A percentile compares a stretch with the other conserved stretches of the same genome.
phyloP scores from a whole-genome alignment of 805 yeast species.

The Candida boleticola region DNA sequence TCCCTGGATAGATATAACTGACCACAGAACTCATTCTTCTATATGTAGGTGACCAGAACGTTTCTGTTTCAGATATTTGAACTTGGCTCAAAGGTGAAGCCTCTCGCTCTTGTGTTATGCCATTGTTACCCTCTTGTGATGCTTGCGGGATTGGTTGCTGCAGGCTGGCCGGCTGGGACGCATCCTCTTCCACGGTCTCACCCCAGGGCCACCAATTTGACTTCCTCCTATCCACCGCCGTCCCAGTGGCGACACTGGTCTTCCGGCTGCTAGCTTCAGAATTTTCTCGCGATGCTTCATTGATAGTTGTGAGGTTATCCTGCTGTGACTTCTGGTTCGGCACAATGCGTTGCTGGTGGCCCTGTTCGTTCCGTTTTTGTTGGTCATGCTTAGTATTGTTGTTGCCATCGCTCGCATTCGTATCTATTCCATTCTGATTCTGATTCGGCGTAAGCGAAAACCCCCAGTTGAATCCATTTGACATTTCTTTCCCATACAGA shows the following conservation, averaged over 20 bases:
- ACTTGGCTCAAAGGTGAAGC: too few species aligned
- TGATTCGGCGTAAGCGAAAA: background rate
- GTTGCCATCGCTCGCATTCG: too few species aligned
- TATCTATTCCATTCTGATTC: background rate
- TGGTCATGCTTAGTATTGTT: background rate
- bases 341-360: too few species aligned
- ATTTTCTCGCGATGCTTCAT: conserved; percentile 12
- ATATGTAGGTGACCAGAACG: conserved; percentile 7
- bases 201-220: conserved; percentile 12
- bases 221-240: background rate
- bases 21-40: conserved; percentile 13
- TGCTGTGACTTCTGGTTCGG: conserved; percentile 4
- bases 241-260: conserved; percentile 1
- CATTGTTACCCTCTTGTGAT: too few species aligned
- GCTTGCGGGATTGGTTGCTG: too few species aligned
- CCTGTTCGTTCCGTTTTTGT: too few species aligned
- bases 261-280: conserved; percentile 7
- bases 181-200: background rate
- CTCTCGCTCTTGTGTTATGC: too few species aligned
- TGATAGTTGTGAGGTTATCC: conserved; percentile 6
- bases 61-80: too few species aligned
- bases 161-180: too few species aligned
- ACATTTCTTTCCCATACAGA: conserved; percentile 2
- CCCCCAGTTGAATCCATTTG: conserved; percentile 1
- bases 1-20: conserved; percentile 11